A percentile compares a stretch with the other conserved stretches of the same genome.
phyloP scores from a whole-genome alignment of 345 rosid species.

The Erucastrum elatum region DNA sequence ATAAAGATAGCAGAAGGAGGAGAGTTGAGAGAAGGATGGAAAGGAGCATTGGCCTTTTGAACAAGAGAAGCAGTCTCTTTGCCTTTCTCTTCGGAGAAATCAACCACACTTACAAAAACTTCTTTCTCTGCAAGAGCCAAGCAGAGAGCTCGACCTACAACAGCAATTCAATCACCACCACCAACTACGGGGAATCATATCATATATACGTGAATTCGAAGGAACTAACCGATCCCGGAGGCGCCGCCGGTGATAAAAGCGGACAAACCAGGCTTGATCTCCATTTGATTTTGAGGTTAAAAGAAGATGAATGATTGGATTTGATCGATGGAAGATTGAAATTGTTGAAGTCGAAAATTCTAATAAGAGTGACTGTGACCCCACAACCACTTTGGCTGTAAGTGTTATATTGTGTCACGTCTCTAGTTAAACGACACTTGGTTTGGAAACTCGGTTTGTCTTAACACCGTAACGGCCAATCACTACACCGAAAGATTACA shows the following conservation, averaged over 20 bases:
- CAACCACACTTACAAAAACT: slow-evolving; percentile 68
- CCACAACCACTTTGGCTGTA: neutral
- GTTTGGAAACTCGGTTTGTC: slow-evolving; percentile 7
- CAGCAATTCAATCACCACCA: neutral
- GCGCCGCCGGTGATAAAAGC: slow-evolving; percentile 93
- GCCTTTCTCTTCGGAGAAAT: slow-evolving; percentile 70
- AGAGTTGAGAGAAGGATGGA: slow-evolving; percentile 55
- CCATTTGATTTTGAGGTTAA: slow-evolving; percentile 46
- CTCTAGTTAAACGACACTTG: neutral
- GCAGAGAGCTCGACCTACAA: slow-evolving; percentile 78
- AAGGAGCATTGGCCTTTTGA: slow-evolving; percentile 52
- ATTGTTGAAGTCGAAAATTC: neutral
- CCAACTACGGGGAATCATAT: neutral
- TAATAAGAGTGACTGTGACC: slow-evolving; percentile 3
- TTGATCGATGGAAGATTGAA: neutral
- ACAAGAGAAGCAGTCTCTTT: slow-evolving; percentile 60
- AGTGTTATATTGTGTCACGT: slow-evolving; percentile 13
- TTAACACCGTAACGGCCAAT: neutral
- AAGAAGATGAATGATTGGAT: slow-evolving; percentile 7
- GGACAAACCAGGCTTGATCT: slow-evolving; percentile 85
- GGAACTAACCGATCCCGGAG: slow-evolving; percentile 77
- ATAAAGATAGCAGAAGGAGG: slow-evolving; percentile 71
- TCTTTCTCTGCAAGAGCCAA: slow-evolving; percentile 87
- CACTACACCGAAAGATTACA: neutral
- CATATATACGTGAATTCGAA: slow-evolving; percentile 3